Conservation (phyloP, 2,329 filamentous ascomycete genomes). For the Hymenoscyphus salicellus region DNA sequence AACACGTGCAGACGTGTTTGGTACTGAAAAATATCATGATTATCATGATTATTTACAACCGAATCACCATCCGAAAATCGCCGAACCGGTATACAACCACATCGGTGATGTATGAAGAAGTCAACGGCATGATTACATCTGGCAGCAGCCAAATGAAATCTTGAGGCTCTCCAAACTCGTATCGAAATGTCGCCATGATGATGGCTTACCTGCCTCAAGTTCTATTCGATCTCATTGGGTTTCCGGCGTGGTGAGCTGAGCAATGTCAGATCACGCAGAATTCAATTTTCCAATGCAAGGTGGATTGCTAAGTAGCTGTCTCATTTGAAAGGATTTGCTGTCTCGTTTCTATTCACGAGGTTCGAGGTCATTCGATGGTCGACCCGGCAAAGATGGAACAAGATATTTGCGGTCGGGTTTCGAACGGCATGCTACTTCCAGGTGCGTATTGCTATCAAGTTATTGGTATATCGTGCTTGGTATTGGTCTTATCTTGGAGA, state of each 20-base stretch:
- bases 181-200: not conserved
- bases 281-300: not conserved
- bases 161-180: not conserved
- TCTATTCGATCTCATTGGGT: not conserved
- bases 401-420: not conserved
- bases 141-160: not conserved
- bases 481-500: not conserved
- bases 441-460: not conserved
- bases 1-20: no score
- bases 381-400: no score
- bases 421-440: not conserved
- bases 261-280: not conserved
- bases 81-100: no score
- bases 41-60: no score
- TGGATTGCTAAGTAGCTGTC: not conserved
- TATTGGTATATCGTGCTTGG: not conserved
- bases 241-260: not conserved
- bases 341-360: not conserved
- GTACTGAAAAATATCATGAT: no score
- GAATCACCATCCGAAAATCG: no score
- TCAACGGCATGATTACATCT: no score
- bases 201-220: not conserved
- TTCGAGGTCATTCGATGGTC: not conserved
- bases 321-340: not conserved
- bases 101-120: no score